Evolutionary conservation across 2,329 filamentous ascomycete species (phyloP).

Genomic region (Curvularia lunata): DNA sequence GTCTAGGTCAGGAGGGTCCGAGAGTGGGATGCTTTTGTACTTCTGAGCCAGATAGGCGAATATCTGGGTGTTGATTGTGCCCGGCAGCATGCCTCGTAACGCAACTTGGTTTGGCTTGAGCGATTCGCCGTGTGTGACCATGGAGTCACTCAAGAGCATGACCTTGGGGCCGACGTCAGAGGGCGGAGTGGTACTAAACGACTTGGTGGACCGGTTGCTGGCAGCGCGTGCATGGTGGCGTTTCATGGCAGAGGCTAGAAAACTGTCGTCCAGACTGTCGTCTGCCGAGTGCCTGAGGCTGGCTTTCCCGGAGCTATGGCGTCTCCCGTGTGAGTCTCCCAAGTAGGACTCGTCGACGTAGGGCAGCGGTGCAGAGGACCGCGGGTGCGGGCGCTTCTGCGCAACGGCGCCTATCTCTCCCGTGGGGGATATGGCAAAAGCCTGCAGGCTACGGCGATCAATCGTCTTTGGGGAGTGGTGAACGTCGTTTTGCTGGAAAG

Average conservation of each 20-base stretch:
- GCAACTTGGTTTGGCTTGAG: slow-evolving; percentile 56
- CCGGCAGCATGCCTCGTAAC: slow-evolving; percentile 57
- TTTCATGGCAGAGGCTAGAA: slow-evolving; percentile 57
- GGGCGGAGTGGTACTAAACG: slow-evolving; percentile 61
- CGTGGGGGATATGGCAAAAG: slow-evolving; percentile 63
- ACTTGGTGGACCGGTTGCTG: slow-evolving; percentile 59
- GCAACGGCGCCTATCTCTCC: slow-evolving; percentile 63
- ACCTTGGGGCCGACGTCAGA: slow-evolving; percentile 55
- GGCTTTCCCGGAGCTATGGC: slow-evolving; percentile 55
- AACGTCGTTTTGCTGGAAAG: slow-evolving; percentile 68
- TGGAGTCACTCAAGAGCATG: slow-evolving; percentile 59
- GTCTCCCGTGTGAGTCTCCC: slow-evolving; percentile 52
- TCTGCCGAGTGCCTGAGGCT: slow-evolving; percentile 61
- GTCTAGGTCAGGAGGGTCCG: slow-evolving; percentile 49
- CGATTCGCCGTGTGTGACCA: slow-evolving; percentile 52
- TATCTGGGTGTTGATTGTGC: slow-evolving; percentile 46
- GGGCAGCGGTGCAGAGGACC: slow-evolving; percentile 50
- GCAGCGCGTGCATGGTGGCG: slow-evolving; percentile 55
- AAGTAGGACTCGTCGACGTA: slow-evolving; percentile 48
- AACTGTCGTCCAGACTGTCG: slow-evolving; percentile 63
- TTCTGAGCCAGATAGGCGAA: slow-evolving; percentile 54
- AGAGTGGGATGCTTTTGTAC: slow-evolving; percentile 50
- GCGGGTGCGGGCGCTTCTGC: slow-evolving; percentile 58
- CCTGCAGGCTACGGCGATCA: slow-evolving; percentile 63
- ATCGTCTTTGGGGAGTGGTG: slow-evolving; percentile 65